Evolutionary conservation across 345 rosid species (phyloP).

Genomic region (Ricinus communis): DNA sequence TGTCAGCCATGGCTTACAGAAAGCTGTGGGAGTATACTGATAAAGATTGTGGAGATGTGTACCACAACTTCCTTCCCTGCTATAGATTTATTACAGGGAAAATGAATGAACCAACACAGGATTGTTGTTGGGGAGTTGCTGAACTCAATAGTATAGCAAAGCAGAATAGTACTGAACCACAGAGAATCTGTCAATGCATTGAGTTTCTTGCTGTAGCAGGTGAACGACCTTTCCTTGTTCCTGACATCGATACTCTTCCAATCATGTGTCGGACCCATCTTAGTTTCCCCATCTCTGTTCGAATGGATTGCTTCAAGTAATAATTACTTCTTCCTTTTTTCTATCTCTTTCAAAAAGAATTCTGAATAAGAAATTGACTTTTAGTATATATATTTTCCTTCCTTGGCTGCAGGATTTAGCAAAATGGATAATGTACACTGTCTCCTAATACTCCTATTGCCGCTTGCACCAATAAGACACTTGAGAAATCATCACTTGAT

Average conservation of each 20-base stretch:
- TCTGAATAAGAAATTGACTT: too few species aligned
- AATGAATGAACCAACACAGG: conserved; percentile 1
- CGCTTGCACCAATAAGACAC: too few species aligned
- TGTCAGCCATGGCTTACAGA: background rate
- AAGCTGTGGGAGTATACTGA: background rate
- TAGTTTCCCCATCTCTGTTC: too few species aligned
- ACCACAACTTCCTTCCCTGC: background rate
- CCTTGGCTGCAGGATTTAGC: too few species aligned
- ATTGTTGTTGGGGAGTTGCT: background rate
- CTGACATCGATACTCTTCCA: background rate
- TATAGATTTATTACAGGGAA: background rate
- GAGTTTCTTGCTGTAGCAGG: background rate
- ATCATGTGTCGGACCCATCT: too few species aligned
- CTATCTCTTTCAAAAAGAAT: too few species aligned
- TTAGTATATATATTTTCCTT: too few species aligned
- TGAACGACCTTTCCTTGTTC: background rate
- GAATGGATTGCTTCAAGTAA: background rate
- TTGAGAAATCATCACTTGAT: too few species aligned
- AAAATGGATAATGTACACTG: too few species aligned
- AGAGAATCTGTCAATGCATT: too few species aligned
- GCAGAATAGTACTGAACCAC: background rate
- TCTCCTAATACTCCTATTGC: too few species aligned
- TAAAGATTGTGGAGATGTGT: background rate
- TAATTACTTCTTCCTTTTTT: too few species aligned
- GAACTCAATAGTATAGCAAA: background rate